phyloP scores from a whole-genome alignment of 768 basidiomycete genomes.

The Lentinula detonsa region DNA sequence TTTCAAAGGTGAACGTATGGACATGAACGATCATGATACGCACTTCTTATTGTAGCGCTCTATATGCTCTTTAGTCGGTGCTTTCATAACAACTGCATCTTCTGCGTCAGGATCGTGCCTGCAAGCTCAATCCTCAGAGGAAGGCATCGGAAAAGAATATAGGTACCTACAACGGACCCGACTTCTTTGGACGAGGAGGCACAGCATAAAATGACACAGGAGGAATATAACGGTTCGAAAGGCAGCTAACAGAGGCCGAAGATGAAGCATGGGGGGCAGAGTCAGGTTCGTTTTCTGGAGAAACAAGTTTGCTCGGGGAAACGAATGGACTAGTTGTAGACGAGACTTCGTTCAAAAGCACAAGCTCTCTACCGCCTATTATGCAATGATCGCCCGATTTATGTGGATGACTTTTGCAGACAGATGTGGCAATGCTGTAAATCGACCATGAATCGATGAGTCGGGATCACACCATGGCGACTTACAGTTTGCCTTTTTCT shows the following conservation, averaged over 20 bases:
- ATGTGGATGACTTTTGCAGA: constrained; percentile 55
- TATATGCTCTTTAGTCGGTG: constrained; percentile 63
- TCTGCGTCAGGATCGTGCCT: constrained; percentile 76
- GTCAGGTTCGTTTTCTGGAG: not conserved
- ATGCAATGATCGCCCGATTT: constrained; percentile 37
- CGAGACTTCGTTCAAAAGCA: constrained; percentile 48
- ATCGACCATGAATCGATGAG: not conserved
- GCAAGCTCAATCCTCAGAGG: not conserved
- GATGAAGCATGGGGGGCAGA: constrained; percentile 9
- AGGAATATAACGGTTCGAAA: constrained; percentile 35
- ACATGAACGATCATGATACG: constrained; percentile 2
- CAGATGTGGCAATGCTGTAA: constrained; percentile 54
- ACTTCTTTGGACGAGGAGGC: constrained; percentile 28
- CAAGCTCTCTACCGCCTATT: constrained; percentile 56
- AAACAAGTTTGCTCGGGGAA: constrained; percentile 11
- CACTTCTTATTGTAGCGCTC: constrained; percentile 69
- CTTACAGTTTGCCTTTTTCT: constrained; percentile 68
- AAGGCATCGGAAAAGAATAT: not conserved
- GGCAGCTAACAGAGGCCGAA: constrained; percentile 6
- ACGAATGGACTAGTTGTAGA: constrained; percentile 44
- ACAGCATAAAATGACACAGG: constrained; percentile 62
- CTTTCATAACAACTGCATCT: constrained; percentile 83
- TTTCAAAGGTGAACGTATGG: not conserved
- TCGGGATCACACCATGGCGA: not conserved
- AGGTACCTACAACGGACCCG: constrained; percentile 42